These are phyloP conservation scores for Penicillium hesseltinei DNA, from an alignment of 2,329 filamentous ascomycete genomes.

Conservation along the genomic window DNA sequence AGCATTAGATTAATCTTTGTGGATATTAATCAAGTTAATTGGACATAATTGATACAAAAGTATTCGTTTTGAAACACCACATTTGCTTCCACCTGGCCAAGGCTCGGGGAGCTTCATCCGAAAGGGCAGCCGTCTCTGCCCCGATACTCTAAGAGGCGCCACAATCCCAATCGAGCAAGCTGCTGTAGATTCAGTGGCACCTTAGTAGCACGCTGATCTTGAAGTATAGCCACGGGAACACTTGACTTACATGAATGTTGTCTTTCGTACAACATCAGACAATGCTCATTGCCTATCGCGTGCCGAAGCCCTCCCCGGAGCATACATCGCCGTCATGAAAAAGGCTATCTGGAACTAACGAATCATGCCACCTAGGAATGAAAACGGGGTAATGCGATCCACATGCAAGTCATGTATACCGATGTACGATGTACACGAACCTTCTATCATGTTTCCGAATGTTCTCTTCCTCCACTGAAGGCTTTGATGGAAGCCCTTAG, in stretches of 20 bases:
- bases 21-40: no score
- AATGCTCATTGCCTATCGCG: not conserved
- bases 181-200: not conserved
- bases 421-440: not conserved
- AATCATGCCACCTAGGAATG: not conserved
- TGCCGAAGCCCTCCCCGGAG: not conserved
- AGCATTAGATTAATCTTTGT: not conserved
- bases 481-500: not conserved
- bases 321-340: not conserved
- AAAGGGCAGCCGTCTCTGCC: not conserved
- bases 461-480: not conserved
- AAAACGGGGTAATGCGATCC: not conserved
- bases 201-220: not conserved
- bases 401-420: conserved; percentile 8
- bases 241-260: not conserved
- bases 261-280: not conserved
- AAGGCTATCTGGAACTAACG: not conserved
- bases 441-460: not conserved
- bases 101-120: not conserved
- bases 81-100: not conserved
- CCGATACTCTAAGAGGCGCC: not conserved
- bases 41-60: not conserved
- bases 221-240: not conserved
- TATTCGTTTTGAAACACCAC: not conserved
- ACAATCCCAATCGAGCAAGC: not conserved